Conservation (phyloP, 2,329 filamentous ascomycete genomes). For the Chrysosphaeria jannelii region DNA sequence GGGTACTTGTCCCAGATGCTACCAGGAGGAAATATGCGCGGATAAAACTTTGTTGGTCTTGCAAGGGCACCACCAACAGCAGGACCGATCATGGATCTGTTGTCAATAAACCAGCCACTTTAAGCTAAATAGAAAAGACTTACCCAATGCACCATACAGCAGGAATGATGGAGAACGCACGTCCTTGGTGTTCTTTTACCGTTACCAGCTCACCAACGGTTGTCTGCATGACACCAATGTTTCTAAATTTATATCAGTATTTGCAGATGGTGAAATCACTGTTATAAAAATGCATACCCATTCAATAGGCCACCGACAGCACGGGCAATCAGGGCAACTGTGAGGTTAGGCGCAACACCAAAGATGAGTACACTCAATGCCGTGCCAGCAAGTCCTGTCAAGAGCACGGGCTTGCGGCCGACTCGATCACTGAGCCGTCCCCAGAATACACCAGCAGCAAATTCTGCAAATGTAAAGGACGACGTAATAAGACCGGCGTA, state of each 20-base stretch:
- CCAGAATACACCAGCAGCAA: slow-evolving; percentile 78
- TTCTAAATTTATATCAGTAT: slow-evolving; percentile 17
- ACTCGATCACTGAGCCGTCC: slow-evolving; percentile 73
- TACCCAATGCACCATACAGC: slow-evolving; percentile 91
- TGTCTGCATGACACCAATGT: slow-evolving; percentile 84
- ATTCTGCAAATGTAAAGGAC: slow-evolving; percentile 85
- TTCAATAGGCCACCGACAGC: slow-evolving; percentile 78
- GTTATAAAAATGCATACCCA: slow-evolving; percentile 30
- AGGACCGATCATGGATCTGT: slow-evolving; percentile 66
- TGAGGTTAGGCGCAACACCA: slow-evolving; percentile 60
- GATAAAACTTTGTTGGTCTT: slow-evolving; percentile 59
- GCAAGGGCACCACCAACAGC: slow-evolving; percentile 76
- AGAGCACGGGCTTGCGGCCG: slow-evolving; percentile 72
- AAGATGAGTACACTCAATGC: slow-evolving; percentile 80
- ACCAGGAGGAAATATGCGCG: slow-evolving; percentile 35
- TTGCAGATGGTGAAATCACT: not conserved
- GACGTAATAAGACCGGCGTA: slow-evolving; percentile 94
- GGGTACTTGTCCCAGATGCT: slow-evolving; percentile 67
- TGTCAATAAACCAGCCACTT: not conserved
- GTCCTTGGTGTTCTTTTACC: slow-evolving; percentile 74
- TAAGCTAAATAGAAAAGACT: slow-evolving; percentile 6
- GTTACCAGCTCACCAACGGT: slow-evolving; percentile 86
- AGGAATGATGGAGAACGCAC: slow-evolving; percentile 87
- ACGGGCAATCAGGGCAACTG: slow-evolving; percentile 58
- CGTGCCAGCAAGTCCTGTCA: slow-evolving; percentile 72